A percentile compares a stretch with the other conserved stretches of the same genome.
These are phyloP conservation scores for Suhomyces atakaporum DNA, from an alignment of 1,139 yeast species.

Conservation along the genomic window DNA sequence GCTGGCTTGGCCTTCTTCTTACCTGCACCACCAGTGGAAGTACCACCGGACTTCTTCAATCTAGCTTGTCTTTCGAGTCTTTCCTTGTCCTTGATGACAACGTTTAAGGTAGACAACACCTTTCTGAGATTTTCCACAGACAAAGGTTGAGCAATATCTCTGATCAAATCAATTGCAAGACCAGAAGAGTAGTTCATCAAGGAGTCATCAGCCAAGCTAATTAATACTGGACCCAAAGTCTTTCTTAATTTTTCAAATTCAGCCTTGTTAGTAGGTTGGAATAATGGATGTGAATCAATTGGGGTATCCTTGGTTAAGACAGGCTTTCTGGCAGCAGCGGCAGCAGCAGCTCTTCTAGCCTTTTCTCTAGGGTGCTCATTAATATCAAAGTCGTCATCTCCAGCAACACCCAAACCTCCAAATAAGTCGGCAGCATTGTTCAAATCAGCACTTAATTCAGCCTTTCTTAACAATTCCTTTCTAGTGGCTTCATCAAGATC, in stretches of 20 bases:
- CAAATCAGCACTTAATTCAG: slow-evolving; percentile 82
- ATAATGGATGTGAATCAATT: slow-evolving; percentile 70
- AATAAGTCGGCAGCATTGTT: slow-evolving; percentile 91
- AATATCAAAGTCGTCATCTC: slow-evolving; percentile 45
- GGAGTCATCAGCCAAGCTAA: slow-evolving; percentile 63
- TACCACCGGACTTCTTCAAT: slow-evolving; percentile 77
- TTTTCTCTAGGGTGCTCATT: slow-evolving; percentile 68
- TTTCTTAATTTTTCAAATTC: slow-evolving; percentile 86
- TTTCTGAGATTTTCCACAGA: slow-evolving; percentile 81
- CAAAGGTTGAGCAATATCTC: slow-evolving; percentile 83
- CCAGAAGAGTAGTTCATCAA: slow-evolving; percentile 68
- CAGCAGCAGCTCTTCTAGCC: slow-evolving; percentile 51
- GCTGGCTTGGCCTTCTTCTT: slow-evolving; percentile 86
- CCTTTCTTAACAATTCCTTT: slow-evolving; percentile 71
- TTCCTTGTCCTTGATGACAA: slow-evolving; percentile 81
- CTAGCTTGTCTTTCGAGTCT: slow-evolving; percentile 86
- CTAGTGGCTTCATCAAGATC: slow-evolving; percentile 64
- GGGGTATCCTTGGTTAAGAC: slow-evolving; percentile 67
- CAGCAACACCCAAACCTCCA: slow-evolving; percentile 76
- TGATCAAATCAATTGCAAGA: slow-evolving; percentile 80
- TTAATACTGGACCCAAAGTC: slow-evolving; percentile 67
- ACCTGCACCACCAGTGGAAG: slow-evolving; percentile 92
- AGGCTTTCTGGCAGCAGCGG: slow-evolving; percentile 40
- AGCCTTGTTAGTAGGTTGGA: slow-evolving; percentile 74
- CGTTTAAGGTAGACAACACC: slow-evolving; percentile 81